phyloP scores from a whole-genome alignment of 768 basidiomycete genomes.

The Lactarius psammicola region DNA sequence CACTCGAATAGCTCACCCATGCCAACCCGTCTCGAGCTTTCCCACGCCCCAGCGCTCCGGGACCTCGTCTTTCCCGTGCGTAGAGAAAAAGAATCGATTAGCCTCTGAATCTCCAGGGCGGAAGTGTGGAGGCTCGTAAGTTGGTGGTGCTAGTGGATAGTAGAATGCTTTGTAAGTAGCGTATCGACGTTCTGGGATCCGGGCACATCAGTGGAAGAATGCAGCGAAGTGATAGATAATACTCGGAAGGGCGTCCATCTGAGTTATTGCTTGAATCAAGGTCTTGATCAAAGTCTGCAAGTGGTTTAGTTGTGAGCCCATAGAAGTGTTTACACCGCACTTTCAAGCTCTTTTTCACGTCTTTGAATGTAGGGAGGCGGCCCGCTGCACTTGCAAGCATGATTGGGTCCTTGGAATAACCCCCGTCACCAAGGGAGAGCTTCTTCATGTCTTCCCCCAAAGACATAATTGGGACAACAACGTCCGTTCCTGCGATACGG shows the following conservation, averaged over 20 bases:
- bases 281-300: conserved; percentile 70
- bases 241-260: conserved; percentile 81
- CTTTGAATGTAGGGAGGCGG: conserved; percentile 66
- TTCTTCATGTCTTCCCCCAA: conserved; percentile 59
- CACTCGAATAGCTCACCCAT: conserved; percentile 50
- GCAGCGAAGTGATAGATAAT: conserved; percentile 6
- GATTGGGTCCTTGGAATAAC: conserved; percentile 51
- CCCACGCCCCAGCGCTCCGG: conserved; percentile 76
- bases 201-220: conserved; percentile 1
- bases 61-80: conserved; percentile 65
- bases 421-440: conserved; percentile 43
- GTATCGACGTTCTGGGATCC: conserved; percentile 64
- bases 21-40: conserved; percentile 66
- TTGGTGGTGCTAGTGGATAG: conserved; percentile 70
- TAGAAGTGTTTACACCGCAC: conserved; percentile 37
- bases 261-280: conserved; percentile 71
- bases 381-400: conserved; percentile 58
- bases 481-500: conserved; percentile 57
- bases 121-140: conserved; percentile 85
- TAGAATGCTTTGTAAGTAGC: conserved; percentile 91
- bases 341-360: conserved; percentile 82
- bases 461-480: conserved; percentile 68
- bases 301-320: conserved; percentile 7
- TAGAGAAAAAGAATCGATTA: conserved; percentile 80
- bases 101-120: conserved; percentile 65